A percentile compares a stretch with the other conserved stretches of the same genome.
Evolutionary conservation across 352 stramenopile species (phyloP).

Genomic region (Elongisporangium undulatum): DNA sequence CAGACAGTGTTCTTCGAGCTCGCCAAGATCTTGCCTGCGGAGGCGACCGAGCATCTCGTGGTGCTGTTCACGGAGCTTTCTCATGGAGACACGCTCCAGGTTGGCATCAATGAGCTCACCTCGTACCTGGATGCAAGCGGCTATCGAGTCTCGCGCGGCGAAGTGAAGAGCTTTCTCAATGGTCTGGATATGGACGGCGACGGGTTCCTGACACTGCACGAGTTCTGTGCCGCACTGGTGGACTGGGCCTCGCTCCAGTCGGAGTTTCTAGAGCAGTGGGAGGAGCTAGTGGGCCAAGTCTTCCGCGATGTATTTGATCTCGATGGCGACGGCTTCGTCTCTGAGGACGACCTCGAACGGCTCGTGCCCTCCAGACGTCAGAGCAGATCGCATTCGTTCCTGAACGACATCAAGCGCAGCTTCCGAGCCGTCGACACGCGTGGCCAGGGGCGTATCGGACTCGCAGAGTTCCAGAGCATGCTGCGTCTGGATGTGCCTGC

Average conservation of each 20-base stretch:
- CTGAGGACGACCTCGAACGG: conserved; percentile 34
- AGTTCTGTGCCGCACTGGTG: conserved; percentile 65
- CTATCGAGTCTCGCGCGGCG: conserved; percentile 56
- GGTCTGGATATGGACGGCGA: conserved; percentile 62
- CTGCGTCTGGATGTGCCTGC: conserved; percentile 37
- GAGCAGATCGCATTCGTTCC: conserved; percentile 44
- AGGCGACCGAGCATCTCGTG: conserved; percentile 49
- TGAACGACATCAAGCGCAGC: conserved; percentile 50
- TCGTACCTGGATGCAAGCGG: conserved; percentile 43
- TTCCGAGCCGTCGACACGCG: conserved; percentile 46
- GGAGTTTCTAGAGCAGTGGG: conserved; percentile 25
- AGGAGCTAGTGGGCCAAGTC: conserved; percentile 22
- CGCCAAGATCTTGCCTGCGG: conserved; percentile 38
- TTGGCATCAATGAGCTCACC: conserved; percentile 55
- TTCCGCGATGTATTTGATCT: conserved; percentile 41
- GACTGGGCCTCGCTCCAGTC: conserved; percentile 63
- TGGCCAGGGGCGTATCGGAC: conserved; percentile 30
- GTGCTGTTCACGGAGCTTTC: conserved; percentile 70
- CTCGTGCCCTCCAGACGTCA: conserved; percentile 30
- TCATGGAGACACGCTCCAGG: conserved; percentile 29
- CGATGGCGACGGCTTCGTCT: conserved; percentile 46
- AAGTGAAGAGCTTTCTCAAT: conserved; percentile 54
- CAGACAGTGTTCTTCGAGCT: conserved; percentile 62
- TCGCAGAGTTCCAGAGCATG: conserved; percentile 42
- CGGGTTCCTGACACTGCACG: conserved; percentile 45